These are phyloP conservation scores for Prunus persica DNA, from an alignment of 306 rosid species.

Conservation along the genomic window Prunus_persica_NCBIv2 NC_034016.1:21404001-21404500, in stretches of 20 bases:
- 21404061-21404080: slow-evolving; percentile 51
- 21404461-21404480: slow-evolving; percentile 38
- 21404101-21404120: slow-evolving; percentile 90
- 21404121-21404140: slow-evolving; percentile 77
- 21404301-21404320: slow-evolving; percentile 27
- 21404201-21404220: slow-evolving; percentile 53
- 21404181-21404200: slow-evolving; percentile 56
- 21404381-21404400: slow-evolving; percentile 15
- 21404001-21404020: slow-evolving; percentile 88
- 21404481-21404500: slow-evolving; percentile 31
- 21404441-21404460: slow-evolving; percentile 27
- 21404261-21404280: slow-evolving; percentile 38
- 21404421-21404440: slow-evolving; percentile 26
- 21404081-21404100: slow-evolving; percentile 87
- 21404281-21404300: slow-evolving; percentile 33
- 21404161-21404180: slow-evolving; percentile 65
- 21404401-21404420: background rate
- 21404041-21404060: slow-evolving; percentile 67
- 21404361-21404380: slow-evolving; percentile 40
- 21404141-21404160: slow-evolving; percentile 97
- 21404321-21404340: slow-evolving; percentile 35
- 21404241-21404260: slow-evolving; percentile 23
- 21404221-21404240: slow-evolving; percentile 52
- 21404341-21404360: slow-evolving; percentile 57
- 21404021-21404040: slow-evolving; percentile 70